Conservation (phyloP, 805 yeast genomes). For the Metschnikowia henanensis region DNA sequence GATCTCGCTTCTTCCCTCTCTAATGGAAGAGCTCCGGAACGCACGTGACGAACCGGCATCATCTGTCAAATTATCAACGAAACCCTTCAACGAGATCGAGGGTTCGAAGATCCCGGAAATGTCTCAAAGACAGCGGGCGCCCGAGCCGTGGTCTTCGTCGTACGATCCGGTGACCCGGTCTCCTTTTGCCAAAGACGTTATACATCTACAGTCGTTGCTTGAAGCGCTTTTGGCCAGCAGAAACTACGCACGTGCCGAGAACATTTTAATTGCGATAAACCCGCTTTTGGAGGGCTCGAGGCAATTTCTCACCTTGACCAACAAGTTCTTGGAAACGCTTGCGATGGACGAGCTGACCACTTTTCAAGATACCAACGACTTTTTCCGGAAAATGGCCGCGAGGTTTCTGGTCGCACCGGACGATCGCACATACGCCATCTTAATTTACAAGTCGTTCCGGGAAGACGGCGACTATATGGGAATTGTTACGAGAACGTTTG, state of each 20-base stretch:
- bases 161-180: constrained; percentile 42
- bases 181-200: constrained; percentile 54
- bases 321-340: constrained; percentile 54
- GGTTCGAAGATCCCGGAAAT: constrained; percentile 4
- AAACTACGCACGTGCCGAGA: constrained; percentile 68
- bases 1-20: constrained; percentile 13
- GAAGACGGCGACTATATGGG: constrained; percentile 14
- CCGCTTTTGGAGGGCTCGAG: constrained; percentile 41
- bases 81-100: constrained; percentile 18
- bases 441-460: constrained; percentile 43
- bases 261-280: constrained; percentile 62
- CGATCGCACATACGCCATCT: constrained; percentile 59
- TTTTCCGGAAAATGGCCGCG: constrained; percentile 33
- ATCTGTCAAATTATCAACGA: constrained; percentile 7
- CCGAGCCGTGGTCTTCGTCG: constrained; percentile 39
- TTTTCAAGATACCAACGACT: constrained; percentile 44
- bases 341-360: constrained; percentile 40
- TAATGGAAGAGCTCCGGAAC: constrained; percentile 18
- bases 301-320: constrained; percentile 64
- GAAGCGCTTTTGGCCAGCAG: constrained; percentile 74
- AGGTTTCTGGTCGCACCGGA: constrained; percentile 37
- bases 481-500: constrained; percentile 14
- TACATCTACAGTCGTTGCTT: constrained; percentile 70
- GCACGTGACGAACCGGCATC: constrained; percentile 4
- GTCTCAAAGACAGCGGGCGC: constrained; percentile 14